These are phyloP conservation scores for Hygrophorus pudorinus DNA, from an alignment of 768 basidiomycete species.

Conservation along the genomic window DNA sequence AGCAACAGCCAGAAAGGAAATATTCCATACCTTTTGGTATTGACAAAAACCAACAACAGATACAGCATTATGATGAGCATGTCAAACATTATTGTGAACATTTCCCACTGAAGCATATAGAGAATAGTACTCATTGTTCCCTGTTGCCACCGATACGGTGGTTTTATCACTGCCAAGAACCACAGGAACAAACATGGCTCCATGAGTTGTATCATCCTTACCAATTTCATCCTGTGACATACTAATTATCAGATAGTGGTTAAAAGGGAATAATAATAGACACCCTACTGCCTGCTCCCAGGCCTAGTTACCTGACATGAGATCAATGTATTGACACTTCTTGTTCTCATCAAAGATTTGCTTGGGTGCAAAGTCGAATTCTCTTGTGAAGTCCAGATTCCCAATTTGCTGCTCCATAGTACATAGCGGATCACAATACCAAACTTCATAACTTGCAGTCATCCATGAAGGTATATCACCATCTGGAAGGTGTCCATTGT, in stretches of 20 bases:
- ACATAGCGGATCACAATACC: no score
- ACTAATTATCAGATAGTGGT: neutral
- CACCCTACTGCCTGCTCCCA: slow-evolving; percentile 22
- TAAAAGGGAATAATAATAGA: neutral
- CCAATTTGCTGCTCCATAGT: slow-evolving; percentile 21
- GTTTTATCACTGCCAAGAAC: no score
- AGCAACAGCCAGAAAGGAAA: no score
- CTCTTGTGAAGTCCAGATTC: slow-evolving; percentile 23
- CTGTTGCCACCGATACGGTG: slow-evolving; percentile 25
- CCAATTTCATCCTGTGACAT: slow-evolving; percentile 18
- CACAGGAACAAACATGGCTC: no score
- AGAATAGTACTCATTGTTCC: no score
- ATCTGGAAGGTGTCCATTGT: no score
- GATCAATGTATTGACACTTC: slow-evolving; percentile 18
- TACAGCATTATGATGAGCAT: slow-evolving; percentile 21
- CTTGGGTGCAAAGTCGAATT: slow-evolving; percentile 25
- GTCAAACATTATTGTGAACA: slow-evolving; percentile 22
- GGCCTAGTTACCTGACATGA: slow-evolving; percentile 31
- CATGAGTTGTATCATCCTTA: slow-evolving; percentile 13
- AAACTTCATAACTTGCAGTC: no score
- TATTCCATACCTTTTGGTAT: slow-evolving; percentile 22
- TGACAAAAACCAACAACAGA: slow-evolving; percentile 19
- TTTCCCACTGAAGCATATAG: slow-evolving; percentile 24
- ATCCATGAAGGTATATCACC: slow-evolving; percentile 23
- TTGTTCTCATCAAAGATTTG: slow-evolving; percentile 16